Conservation (phyloP, 2,329 filamentous ascomycete species). For the Dactylonectria macrodidyma region DNA sequence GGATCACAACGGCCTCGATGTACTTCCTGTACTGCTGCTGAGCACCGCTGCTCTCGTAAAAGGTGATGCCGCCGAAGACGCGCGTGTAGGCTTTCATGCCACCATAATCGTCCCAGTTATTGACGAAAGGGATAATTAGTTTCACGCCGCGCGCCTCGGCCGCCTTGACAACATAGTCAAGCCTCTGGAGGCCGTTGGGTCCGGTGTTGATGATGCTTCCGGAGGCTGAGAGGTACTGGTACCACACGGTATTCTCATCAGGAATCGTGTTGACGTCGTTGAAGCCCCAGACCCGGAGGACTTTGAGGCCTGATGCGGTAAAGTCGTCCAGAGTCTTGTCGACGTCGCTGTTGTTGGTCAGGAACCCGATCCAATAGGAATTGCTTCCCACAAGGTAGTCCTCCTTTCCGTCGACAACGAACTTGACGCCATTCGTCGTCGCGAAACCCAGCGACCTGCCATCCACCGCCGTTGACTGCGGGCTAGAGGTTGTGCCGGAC, state of each 20-base stretch:
- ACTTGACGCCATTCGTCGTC: slow-evolving; percentile 49
- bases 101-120: slow-evolving; percentile 78
- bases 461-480: no score
- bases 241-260: slow-evolving; percentile 57
- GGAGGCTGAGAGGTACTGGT: slow-evolving; percentile 64
- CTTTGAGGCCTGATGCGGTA: slow-evolving; percentile 65
- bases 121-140: slow-evolving; percentile 76
- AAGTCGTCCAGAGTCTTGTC: slow-evolving; percentile 66
- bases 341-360: slow-evolving; percentile 69
- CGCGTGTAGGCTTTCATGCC: slow-evolving; percentile 74
- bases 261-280: slow-evolving; percentile 66
- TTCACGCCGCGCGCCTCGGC: slow-evolving; percentile 74
- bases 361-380: slow-evolving; percentile 70
- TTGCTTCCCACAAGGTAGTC: slow-evolving; percentile 69
- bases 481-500: no score
- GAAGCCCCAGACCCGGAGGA: slow-evolving; percentile 75
- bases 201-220: slow-evolving; percentile 74
- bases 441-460: background rate
- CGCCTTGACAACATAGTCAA: slow-evolving; percentile 74
- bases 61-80: slow-evolving; percentile 70
- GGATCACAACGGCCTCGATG: slow-evolving; percentile 62
- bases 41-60: slow-evolving; percentile 69
- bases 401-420: slow-evolving; percentile 61
- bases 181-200: slow-evolving; percentile 69
- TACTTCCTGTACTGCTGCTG: slow-evolving; percentile 73